A percentile compares a stretch with the other conserved stretches of the same genome.
Evolutionary conservation across 192 early-diverging fungal genomes (phyloP).

Genomic region (Tieghemiomyces parasiticus): DNA sequence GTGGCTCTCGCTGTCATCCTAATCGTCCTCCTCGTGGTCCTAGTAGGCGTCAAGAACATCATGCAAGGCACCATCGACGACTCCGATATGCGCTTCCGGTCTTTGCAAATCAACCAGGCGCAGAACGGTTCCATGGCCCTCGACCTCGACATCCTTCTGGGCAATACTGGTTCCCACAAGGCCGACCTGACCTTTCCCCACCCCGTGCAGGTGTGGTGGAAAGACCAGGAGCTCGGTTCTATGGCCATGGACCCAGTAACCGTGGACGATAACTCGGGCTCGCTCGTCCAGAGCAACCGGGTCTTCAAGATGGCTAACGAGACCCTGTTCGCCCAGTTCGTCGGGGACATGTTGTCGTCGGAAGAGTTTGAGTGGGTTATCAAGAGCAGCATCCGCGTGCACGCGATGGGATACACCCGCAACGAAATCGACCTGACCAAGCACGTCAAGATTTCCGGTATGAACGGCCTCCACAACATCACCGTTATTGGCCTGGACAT

Average conservation of each 20-base stretch:
- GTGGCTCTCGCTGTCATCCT: not conserved
- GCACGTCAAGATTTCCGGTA: constrained; percentile 28
- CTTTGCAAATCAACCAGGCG: not conserved
- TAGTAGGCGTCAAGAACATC: constrained; percentile 5
- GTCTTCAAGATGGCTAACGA: not conserved
- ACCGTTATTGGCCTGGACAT: constrained; percentile 33
- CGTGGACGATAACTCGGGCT: constrained; percentile 3
- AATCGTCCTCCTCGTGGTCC: constrained; percentile 1
- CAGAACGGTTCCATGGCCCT: not conserved
- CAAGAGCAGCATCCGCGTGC: constrained; percentile 19
- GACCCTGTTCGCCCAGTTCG: constrained; percentile 3
- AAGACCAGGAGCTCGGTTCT: not conserved
- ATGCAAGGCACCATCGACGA: constrained; percentile 9
- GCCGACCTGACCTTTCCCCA: not conserved
- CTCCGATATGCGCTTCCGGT: not conserved
- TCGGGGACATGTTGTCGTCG: not conserved
- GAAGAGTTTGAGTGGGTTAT: constrained; percentile 19
- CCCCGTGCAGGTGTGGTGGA: not conserved
- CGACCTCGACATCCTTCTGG: not conserved
- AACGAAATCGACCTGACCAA: constrained; percentile 31
- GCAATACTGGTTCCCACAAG: not conserved
- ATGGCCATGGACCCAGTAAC: not conserved
- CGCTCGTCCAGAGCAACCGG: not conserved
- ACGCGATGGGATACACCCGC: constrained; percentile 21
- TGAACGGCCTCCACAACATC: constrained; percentile 36